These are phyloP conservation scores for Botrytis elliptica DNA, from an alignment of 2,329 filamentous ascomycete genomes.

Conservation along the genomic window DNA sequence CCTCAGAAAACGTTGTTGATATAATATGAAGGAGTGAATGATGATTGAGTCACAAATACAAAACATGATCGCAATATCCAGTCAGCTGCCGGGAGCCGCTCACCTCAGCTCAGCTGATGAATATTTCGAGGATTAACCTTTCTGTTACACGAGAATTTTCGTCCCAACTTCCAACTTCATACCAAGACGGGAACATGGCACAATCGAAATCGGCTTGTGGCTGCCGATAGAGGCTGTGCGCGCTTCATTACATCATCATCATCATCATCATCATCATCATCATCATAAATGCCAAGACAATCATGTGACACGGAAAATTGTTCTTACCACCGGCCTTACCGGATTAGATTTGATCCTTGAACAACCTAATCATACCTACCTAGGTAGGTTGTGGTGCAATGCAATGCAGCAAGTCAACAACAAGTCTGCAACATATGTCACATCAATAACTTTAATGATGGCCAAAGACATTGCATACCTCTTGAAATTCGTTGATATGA, in stretches of 20 bases:
- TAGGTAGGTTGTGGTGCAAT: background rate
- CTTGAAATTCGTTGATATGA: background rate
- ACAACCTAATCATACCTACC: background rate
- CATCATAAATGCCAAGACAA: background rate
- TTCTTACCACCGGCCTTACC: background rate
- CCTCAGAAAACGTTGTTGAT: background rate
- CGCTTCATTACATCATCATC: background rate
- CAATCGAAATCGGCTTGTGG: background rate
- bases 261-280: background rate
- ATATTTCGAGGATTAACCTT: background rate
- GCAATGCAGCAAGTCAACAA: background rate
- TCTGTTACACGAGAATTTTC: background rate
- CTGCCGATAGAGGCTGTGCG: constrained; percentile 2
- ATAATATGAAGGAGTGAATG: background rate
- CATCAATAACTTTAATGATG: background rate
- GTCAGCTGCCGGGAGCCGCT: background rate
- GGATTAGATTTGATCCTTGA: background rate
- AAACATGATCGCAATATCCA: background rate
- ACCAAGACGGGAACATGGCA: constrained; percentile 6
- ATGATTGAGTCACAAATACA: background rate
- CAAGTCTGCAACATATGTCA: background rate
- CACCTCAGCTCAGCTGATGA: constrained; percentile 15
- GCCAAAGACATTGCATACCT: background rate
- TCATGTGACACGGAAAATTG: constrained; percentile 12
- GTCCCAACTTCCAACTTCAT: background rate